Conservation (phyloP, 2,329 filamentous ascomycete species). For the Epicoccum sorghinum region DNA sequence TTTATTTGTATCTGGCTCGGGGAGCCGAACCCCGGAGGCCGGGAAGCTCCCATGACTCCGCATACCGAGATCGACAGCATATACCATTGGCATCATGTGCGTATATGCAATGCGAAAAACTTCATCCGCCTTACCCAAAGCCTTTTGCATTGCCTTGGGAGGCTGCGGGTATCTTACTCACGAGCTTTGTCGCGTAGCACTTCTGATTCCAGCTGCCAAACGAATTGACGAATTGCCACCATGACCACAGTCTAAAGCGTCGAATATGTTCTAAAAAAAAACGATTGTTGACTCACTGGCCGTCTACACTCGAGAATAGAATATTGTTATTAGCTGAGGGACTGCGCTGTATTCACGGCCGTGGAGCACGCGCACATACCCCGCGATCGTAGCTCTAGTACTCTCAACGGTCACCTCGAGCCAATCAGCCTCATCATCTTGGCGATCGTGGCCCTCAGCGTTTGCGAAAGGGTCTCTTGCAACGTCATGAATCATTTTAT, state of each 20-base stretch:
- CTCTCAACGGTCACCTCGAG: constrained; percentile 1
- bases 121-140: background rate
- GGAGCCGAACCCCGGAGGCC: constrained; percentile 34
- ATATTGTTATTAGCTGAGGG: no score
- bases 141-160: background rate
- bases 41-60: constrained; percentile 17
- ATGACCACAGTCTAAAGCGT: no score
- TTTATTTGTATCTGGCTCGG: constrained; percentile 20
- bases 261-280: no score
- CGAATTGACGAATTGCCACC: no score
- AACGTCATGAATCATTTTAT: background rate
- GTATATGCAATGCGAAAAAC: background rate
- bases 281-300: no score
- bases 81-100: background rate
- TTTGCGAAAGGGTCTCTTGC: background rate
- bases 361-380: constrained; percentile 5
- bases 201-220: no score
- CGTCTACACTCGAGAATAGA: no score
- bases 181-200: background rate
- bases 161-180: background rate
- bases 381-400: constrained; percentile 7
- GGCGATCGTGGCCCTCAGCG: constrained; percentile 1
- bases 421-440: constrained; percentile 13
- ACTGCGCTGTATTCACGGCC: constrained; percentile 1
- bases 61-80: constrained; percentile 18